phyloP scores from a whole-genome alignment of 768 basidiomycete genomes.

The Kwoniella mangroviensis region DNA sequence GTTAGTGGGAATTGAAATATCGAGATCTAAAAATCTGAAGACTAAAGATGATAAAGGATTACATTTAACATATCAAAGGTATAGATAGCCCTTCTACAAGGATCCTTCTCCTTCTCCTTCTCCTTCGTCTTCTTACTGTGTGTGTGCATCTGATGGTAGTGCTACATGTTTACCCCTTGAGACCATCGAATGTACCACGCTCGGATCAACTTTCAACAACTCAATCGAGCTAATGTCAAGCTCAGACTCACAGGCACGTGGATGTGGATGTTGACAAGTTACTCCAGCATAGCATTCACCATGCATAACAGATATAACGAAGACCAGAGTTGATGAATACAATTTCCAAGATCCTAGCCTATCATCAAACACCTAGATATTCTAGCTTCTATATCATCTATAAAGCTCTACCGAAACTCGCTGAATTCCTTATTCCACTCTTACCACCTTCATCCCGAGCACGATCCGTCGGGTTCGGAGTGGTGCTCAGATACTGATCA shows the following conservation, averaged over 20 bases:
- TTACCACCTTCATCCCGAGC: background rate
- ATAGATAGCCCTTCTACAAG: background rate
- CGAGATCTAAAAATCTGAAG: background rate
- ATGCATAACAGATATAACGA: background rate
- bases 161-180: background rate
- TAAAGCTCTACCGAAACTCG: background rate
- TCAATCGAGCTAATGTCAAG: background rate
- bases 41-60: background rate
- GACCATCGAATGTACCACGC: background rate
- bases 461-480: background rate
- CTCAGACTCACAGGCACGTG: conserved; percentile 10
- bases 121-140: background rate
- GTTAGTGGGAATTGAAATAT: background rate
- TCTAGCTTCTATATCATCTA: background rate
- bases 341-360: background rate
- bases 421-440: background rate
- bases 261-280: background rate
- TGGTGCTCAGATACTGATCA: background rate
- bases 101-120: background rate
- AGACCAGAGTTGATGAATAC: background rate
- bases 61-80: conserved; percentile 1
- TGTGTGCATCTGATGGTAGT: background rate
- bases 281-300: background rate
- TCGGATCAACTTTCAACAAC: background rate
- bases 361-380: background rate